Evolutionary conservation across 2,329 filamentous ascomycete species (phyloP).

Genomic region (Colletotrichum sidae): DNA sequence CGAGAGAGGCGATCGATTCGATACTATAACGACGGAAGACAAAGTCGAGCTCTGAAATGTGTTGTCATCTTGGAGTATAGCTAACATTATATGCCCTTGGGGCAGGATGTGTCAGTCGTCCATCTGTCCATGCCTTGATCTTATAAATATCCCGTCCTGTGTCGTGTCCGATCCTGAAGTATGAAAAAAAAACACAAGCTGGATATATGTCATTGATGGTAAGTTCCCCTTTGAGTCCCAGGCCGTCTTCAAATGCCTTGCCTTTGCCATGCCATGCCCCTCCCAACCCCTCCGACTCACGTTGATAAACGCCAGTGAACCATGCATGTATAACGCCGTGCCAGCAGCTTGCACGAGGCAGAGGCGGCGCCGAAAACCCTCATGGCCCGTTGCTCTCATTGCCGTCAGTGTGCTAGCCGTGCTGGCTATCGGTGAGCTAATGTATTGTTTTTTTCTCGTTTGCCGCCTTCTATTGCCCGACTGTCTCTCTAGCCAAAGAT

Average conservation of each 20-base stretch:
- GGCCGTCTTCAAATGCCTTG: constrained; percentile 28
- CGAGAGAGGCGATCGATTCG: not conserved
- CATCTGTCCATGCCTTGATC: constrained; percentile 9
- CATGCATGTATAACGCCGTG: constrained; percentile 31
- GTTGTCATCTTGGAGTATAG: constrained; percentile 31
- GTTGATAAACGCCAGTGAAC: constrained; percentile 32
- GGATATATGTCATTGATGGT: constrained; percentile 28
- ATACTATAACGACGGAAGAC: constrained; percentile 6
- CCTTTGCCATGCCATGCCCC: not conserved
- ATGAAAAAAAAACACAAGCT: constrained; percentile 19
- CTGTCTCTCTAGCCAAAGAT: constrained; percentile 72
- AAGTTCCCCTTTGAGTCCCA: constrained; percentile 21
- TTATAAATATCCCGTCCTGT: constrained; percentile 21
- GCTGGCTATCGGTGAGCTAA: constrained; percentile 29
- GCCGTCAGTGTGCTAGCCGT: constrained; percentile 15
- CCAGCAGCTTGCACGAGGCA: constrained; percentile 25
- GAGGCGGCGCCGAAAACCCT: constrained; percentile 12
- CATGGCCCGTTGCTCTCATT: not conserved
- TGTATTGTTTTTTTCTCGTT: constrained; percentile 2
- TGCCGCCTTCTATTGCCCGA: constrained; percentile 19
- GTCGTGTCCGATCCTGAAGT: constrained; percentile 8
- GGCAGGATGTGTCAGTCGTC: constrained; percentile 19
- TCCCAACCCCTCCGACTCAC: constrained; percentile 15
- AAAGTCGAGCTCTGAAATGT: constrained; percentile 7
- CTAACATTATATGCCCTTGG: constrained; percentile 33